Percentiles rank a stretch among this genome's conserved stretches.
Evolutionary conservation across 75 land plant species (phyloP).

Genomic region (Pseudotsuga menziesii): DNA sequence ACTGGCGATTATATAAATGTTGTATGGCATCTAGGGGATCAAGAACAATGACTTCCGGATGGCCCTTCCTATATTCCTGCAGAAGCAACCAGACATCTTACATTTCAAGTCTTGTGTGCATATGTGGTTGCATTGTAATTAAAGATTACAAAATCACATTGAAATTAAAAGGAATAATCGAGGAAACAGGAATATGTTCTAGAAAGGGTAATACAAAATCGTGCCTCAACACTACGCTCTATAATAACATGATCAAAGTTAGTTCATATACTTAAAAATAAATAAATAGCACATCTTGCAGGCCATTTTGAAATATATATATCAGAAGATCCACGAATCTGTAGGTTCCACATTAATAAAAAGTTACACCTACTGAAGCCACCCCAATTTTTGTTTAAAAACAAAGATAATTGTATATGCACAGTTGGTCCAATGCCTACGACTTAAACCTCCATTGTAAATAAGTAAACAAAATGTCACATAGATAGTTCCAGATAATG

Average conservation of each 20-base stretch:
- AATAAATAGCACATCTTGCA: not conserved
- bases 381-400: not conserved
- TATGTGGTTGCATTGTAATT: too few relatives aligned
- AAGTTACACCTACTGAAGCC: not conserved
- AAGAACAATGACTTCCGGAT: constrained; percentile 86
- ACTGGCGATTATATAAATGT: constrained; percentile 81
- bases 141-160: not conserved
- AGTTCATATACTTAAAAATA: not conserved
- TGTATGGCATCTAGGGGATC: constrained; percentile 89
- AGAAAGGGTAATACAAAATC: not conserved
- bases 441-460: not conserved
- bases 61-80: constrained; percentile 60
- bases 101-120: not conserved
- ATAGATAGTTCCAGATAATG: not conserved
- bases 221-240: too few relatives aligned
- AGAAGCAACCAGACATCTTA: not conserved
- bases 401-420: not conserved
- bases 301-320: not conserved
- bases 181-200: not conserved
- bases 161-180: not conserved
- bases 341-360: not conserved
- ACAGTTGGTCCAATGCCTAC: not conserved
- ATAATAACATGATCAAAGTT: too few relatives aligned
- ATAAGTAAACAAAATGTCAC: not conserved
- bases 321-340: not conserved